Conservation (phyloP, 2,329 filamentous ascomycete species). For the Pseudogymnoascus sp. region DNA sequence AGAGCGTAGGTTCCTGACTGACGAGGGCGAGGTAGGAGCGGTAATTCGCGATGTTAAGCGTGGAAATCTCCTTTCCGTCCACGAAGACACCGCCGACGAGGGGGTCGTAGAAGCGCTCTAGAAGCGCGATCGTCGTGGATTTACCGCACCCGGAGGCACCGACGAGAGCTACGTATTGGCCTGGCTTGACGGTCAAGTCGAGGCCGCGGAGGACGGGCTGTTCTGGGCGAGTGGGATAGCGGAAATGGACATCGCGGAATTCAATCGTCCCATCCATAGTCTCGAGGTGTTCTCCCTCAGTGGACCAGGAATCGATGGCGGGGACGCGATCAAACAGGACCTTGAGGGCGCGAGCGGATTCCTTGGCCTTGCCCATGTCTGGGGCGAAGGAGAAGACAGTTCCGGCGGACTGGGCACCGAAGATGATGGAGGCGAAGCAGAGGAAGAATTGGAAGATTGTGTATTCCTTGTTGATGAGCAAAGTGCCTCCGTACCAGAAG, state of each 20-base stretch:
- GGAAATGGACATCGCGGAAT: conserved; percentile 88
- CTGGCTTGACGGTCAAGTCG: conserved; percentile 65
- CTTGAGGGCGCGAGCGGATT: conserved; percentile 75
- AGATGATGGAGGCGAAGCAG: conserved; percentile 81
- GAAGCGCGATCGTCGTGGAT: conserved; percentile 81
- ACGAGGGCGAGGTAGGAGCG: conserved; percentile 79
- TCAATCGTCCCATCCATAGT: conserved; percentile 72
- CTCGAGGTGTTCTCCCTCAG: conserved; percentile 56
- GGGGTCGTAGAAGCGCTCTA: conserved; percentile 94
- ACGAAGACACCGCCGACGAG: conserved; percentile 72
- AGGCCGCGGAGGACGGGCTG: conserved; percentile 87
- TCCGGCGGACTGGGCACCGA: conserved; percentile 86
- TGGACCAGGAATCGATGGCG: conserved; percentile 73
- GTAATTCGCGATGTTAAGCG: conserved; percentile 79
- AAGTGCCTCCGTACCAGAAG: conserved; percentile 84
- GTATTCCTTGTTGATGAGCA: conserved; percentile 68
- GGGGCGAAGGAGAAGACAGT: conserved; percentile 84
- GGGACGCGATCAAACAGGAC: conserved; percentile 77
- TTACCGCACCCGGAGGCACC: conserved; percentile 95
- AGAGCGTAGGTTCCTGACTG: conserved; percentile 88
- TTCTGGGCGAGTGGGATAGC: conserved; percentile 85
- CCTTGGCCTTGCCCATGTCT: conserved; percentile 88
- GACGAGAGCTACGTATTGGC: conserved; percentile 82
- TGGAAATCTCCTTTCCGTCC: conserved; percentile 75
- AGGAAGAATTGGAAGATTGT: conserved; percentile 84